phyloP scores from a whole-genome alignment of 2,329 filamentous ascomycete genomes.

The Rugonectria rugulosa region DNA sequence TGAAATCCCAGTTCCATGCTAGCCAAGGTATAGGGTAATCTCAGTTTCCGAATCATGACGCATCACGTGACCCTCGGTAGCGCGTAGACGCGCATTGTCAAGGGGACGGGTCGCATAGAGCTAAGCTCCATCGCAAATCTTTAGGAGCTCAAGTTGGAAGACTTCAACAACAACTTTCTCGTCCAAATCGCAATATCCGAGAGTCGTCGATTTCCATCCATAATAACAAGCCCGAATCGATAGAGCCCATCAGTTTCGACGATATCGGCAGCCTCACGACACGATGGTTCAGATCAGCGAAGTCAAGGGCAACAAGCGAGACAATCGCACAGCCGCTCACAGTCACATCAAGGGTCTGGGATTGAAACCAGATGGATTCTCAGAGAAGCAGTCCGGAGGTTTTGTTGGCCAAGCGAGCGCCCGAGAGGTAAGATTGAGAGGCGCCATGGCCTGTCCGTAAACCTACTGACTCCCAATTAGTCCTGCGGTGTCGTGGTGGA shows the following conservation, averaged over 20 bases:
- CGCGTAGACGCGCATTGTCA: slow-evolving; percentile 38
- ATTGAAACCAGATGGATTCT: slow-evolving; percentile 82
- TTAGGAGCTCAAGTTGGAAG: slow-evolving; percentile 38
- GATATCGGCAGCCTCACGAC: slow-evolving; percentile 41
- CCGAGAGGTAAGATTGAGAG: slow-evolving; percentile 73
- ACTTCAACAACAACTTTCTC: slow-evolving; percentile 18
- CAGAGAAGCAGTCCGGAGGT: slow-evolving; percentile 79
- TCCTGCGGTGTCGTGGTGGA: slow-evolving; percentile 96
- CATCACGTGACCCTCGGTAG: slow-evolving; percentile 40
- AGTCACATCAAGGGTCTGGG: slow-evolving; percentile 98
- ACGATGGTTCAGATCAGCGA: slow-evolving; percentile 91
- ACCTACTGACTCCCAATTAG: slow-evolving; percentile 53
- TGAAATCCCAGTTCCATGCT: neutral
- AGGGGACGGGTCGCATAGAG: slow-evolving; percentile 35
- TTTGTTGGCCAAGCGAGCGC: slow-evolving; percentile 91
- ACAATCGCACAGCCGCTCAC: slow-evolving; percentile 95
- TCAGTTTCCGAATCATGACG: neutral
- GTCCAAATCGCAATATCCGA: slow-evolving; percentile 11
- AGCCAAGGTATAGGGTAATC: slow-evolving; percentile 5
- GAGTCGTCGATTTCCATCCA: slow-evolving; percentile 12
- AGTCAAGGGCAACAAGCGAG: slow-evolving; percentile 92
- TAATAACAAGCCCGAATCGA: slow-evolving; percentile 4
- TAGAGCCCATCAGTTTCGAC: slow-evolving; percentile 14
- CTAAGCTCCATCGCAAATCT: slow-evolving; percentile 46
- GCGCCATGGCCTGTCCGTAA: neutral